phyloP scores from a whole-genome alignment of 1,284 basidiomycete genomes.

The Athelia sp. region DNA sequence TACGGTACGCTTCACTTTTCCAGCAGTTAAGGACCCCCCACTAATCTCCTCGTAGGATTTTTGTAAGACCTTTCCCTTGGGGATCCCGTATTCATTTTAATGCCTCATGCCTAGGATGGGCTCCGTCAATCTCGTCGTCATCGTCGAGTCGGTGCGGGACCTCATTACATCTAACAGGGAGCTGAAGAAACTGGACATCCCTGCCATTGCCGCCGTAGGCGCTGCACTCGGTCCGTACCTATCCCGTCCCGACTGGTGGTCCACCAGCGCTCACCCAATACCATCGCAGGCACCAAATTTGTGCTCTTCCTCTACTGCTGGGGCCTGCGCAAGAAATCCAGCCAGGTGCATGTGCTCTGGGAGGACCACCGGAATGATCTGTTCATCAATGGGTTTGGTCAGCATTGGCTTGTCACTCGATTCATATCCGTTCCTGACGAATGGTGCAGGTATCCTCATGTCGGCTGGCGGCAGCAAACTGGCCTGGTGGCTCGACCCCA shows the following conservation, averaged over 20 bases:
- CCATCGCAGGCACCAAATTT: constrained; percentile 71
- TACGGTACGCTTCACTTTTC: constrained; percentile 57
- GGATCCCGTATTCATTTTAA: constrained; percentile 4
- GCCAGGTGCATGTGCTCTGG: constrained; percentile 92
- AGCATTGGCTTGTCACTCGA: constrained; percentile 13
- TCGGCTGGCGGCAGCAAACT: constrained; percentile 88
- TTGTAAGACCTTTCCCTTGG: constrained; percentile 41
- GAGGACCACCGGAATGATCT: constrained; percentile 93
- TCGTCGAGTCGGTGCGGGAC: constrained; percentile 78
- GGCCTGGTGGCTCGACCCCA: constrained; percentile 79
- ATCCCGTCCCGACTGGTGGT: too few species aligned
- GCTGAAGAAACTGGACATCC: constrained; percentile 71
- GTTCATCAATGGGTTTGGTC: constrained; percentile 77
- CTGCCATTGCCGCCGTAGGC: constrained; percentile 79
- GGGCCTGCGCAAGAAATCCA: constrained; percentile 73
- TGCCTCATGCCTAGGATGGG: constrained; percentile 58
- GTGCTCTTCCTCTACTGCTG: constrained; percentile 85
- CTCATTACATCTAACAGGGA: constrained; percentile 53
- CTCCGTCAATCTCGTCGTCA: constrained; percentile 79
- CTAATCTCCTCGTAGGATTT: constrained; percentile 41
- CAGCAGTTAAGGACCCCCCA: neutral
- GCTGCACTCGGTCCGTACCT: constrained; percentile 67
- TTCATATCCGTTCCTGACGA: constrained; percentile 18
- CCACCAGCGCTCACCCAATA: too few species aligned
- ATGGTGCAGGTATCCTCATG: constrained; percentile 73